Conservation (phyloP, 768 basidiomycete species). For the Mycena filopes region DNA sequence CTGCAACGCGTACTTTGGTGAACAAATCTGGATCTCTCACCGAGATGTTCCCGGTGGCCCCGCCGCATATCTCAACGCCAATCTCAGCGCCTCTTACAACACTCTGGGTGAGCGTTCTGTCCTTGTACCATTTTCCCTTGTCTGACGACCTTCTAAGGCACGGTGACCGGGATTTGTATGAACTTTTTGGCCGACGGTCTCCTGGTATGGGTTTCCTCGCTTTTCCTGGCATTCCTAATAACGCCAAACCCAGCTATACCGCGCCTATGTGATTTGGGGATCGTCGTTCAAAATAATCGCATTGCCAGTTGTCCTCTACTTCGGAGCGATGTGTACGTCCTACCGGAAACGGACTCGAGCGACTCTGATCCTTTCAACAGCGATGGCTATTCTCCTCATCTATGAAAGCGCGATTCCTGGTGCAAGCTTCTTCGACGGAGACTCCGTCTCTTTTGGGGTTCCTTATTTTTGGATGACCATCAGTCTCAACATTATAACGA, state of each 20-base stretch:
- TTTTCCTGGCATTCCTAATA: neutral
- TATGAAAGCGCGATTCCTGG: constrained; percentile 43
- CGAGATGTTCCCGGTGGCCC: constrained; percentile 42
- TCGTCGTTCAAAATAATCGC: constrained; percentile 27
- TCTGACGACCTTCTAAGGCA: too few species aligned
- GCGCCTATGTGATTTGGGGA: constrained; percentile 49
- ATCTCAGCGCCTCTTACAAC: constrained; percentile 44
- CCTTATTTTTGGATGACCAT: constrained; percentile 46
- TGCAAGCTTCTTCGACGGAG: constrained; percentile 42
- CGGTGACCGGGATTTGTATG: constrained; percentile 38
- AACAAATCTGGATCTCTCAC: constrained; percentile 36
- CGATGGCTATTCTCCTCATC: constrained; percentile 41
- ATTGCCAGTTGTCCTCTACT: constrained; percentile 37
- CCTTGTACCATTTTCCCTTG: too few species aligned
- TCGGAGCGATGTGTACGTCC: constrained; percentile 36
- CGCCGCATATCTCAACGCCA: constrained; percentile 38
- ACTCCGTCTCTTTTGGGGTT: constrained; percentile 41
- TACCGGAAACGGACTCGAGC: neutral
- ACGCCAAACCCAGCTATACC: constrained; percentile 44
- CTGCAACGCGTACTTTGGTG: constrained; percentile 28
- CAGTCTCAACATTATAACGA: constrained; percentile 45
- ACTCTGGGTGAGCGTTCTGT: too few species aligned
- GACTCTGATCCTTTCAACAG: constrained; percentile 28
- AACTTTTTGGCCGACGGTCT: constrained; percentile 49
- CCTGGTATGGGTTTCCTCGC: constrained; percentile 41